Evolutionary conservation across 2,329 filamentous ascomycete genomes (phyloP).

Genomic region (Beauveria pseudobassiana): DNA sequence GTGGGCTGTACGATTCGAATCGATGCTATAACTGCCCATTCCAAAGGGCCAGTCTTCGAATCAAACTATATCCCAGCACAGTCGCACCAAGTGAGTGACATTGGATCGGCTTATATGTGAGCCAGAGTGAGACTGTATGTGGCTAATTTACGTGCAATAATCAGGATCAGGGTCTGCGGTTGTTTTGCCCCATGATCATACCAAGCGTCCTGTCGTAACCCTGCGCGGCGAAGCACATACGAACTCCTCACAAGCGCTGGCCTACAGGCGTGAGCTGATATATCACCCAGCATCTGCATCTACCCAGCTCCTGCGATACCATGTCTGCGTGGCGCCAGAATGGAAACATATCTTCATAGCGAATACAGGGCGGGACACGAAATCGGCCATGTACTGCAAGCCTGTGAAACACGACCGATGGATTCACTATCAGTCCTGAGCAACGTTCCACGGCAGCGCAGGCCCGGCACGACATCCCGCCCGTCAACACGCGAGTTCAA

Average conservation of each 20-base stretch:
- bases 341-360: constrained; percentile 9
- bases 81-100: constrained; percentile 11
- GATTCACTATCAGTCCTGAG: not conserved
- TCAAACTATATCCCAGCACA: not conserved
- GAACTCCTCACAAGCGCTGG: constrained; percentile 5
- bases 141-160: not conserved
- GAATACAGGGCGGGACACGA: not conserved
- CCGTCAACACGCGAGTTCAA: not conserved
- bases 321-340: constrained; percentile 3
- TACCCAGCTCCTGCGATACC: not conserved
- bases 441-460: not conserved
- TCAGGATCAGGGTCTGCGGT: not conserved
- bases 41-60: not conserved
- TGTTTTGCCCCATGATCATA: not conserved
- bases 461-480: not conserved
- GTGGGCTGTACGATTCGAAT: not conserved
- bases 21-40: not conserved
- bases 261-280: not conserved
- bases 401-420: not conserved
- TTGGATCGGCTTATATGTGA: constrained; percentile 7
- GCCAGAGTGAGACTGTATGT: constrained; percentile 3
- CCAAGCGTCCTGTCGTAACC: not conserved
- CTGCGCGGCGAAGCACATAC: not conserved
- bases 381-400: not conserved
- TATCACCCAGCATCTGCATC: not conserved